Base-by-base conservation (phyloP, 108 stramenopile species). In the Craspedostauros australis region DNA sequence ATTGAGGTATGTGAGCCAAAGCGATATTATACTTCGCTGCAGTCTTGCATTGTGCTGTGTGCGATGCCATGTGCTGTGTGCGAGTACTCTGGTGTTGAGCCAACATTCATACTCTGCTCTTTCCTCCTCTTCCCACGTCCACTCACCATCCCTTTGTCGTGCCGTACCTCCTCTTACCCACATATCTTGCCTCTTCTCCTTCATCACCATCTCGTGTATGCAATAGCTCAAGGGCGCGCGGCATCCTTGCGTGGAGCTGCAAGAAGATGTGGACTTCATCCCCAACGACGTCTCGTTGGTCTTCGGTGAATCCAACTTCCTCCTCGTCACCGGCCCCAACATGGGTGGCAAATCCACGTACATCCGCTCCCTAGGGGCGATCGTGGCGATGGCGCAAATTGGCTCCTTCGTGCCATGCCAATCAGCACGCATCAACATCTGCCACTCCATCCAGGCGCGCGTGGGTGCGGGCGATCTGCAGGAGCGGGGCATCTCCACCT, bases 251-350 rank as follows among this genome's bases (percentile, higher is more conserved):
- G 87, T 99, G 8, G 97, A 99, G 68, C 67, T 86, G 21, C 89
- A 94, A 59, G 95, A 93, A 23, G 66, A 70, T 39, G 72, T 95
- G 45, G 75, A 82, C 20, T 99, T 91, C 72, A 97, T 99, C 50
- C 81, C 98, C 30, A 99, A 98, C 66, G 94, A 98, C 69, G 70
- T 95, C 62, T 59, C 72, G 9, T 62, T 94, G 8, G 57, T 60
- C 23, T 75, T 75, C 59, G 88, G 82, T 7, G 23, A 36, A 14
- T 73, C 80, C 2, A 76, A 75, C 52, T 94, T 95, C 47, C 74
- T 79, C 14, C 54, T 99, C 15, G 86, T 98, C 11, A 98, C 96
- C 5, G 98, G 98, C 0, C 96, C 96, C n/a, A 99, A 97, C 79
- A 97, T 96, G 95, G 95, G 75, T 38, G 73, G 64, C 11, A 58